Conservation (phyloP, 2,329 filamentous ascomycete genomes). For the Colletotrichum theobromicola region DNA sequence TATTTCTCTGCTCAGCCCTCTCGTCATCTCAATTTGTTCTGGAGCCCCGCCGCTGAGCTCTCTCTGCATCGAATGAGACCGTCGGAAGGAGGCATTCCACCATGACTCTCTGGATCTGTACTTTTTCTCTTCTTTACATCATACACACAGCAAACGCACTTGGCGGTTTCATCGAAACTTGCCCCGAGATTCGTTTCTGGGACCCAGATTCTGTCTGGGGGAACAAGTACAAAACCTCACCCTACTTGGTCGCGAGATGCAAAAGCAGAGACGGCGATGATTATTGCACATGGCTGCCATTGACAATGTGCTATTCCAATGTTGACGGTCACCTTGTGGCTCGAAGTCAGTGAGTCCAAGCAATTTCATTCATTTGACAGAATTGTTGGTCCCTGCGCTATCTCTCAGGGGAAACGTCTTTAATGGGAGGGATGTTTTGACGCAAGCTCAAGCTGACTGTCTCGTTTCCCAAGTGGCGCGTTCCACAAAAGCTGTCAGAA, state of each 20-base stretch:
- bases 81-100: accelerated
- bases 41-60: accelerated
- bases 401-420: too few relatives aligned
- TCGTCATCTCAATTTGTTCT: neutral
- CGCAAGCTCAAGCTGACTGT: neutral
- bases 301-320: neutral
- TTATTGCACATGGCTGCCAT: neutral
- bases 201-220: neutral
- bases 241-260: neutral
- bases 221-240: neutral
- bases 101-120: accelerated
- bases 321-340: neutral
- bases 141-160: neutral
- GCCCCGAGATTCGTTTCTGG: neutral
- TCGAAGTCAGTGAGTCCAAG: neutral
- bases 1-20: neutral
- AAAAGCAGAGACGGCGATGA: neutral
- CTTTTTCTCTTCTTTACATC: neutral
- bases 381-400: neutral
- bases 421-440: too few relatives aligned
- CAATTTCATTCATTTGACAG: neutral
- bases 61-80: neutral
- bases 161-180: neutral
- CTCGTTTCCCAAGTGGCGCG: neutral
- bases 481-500: neutral